These are phyloP conservation scores for Ophiostoma ulmi DNA, from an alignment of 2,329 filamentous ascomycete species.

Conservation along the genomic window DNA sequence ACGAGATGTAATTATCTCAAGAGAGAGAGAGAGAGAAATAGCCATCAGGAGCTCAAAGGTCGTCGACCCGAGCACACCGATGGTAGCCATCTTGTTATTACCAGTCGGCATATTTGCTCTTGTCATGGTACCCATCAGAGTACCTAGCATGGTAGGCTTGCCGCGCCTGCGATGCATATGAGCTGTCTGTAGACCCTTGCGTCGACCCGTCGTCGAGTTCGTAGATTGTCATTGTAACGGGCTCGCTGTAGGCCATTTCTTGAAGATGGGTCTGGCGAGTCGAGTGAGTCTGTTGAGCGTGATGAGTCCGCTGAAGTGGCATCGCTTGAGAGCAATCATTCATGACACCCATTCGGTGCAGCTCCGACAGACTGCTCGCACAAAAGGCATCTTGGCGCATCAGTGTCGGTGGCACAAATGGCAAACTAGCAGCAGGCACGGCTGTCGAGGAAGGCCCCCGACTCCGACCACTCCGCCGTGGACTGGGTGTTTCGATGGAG, in stretches of 20 bases:
- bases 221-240: neutral
- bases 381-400: conserved; percentile 7
- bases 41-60: neutral
- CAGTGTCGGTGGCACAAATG: neutral
- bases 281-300: neutral
- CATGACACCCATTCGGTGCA: conserved; percentile 1
- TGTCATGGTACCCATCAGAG: neutral
- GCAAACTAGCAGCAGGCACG: neutral
- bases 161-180: neutral
- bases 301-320: neutral
- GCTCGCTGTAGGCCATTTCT: neutral
- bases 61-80: neutral
- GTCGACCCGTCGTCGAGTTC: conserved; percentile 9
- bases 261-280: neutral
- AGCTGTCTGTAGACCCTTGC: neutral
- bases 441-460: neutral
- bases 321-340: neutral
- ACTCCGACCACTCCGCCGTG: neutral
- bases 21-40: neutral
- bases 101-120: neutral
- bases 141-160: neutral
- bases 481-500: neutral
- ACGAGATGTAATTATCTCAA: neutral
- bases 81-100: neutral
- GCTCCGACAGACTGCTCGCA: neutral